Base-by-base conservation (phyloP, 1,139 yeast species). In the Geotrichum australiense region DNA sequence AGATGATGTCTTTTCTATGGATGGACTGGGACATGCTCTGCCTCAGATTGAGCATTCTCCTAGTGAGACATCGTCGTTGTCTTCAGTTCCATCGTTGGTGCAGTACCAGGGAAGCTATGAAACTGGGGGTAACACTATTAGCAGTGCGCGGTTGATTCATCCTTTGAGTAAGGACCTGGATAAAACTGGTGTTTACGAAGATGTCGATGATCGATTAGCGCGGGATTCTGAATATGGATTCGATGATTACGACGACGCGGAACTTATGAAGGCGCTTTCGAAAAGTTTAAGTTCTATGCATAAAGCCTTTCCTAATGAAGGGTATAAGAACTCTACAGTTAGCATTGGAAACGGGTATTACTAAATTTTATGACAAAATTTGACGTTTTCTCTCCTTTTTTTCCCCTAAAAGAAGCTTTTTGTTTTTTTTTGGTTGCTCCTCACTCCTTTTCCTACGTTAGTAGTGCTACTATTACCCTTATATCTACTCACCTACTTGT, bases 31-130 rank as follows among this genome's bases (percentile, higher is more conserved):
- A 37, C 21, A 43, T 38, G 40, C 45, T 21, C 21, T 46, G 34
- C 22, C 27, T 23, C 37, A 35, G 16, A 39, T 37, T 35, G 45
- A 39, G 20, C 47, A 50, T 18, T 43, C 47, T 11, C 47, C 54
- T 6, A 28, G 36, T 30, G 39, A 36, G 28, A 22, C 40, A n/a
- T 39, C 39, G 10, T 28, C 32, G 19, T 42, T 57, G 33, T 50
- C 50, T 35, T 49, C 54, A 5, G 55, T 55, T 25, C 61, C 61
- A 2, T 56, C 61, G n/a, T 43, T 56, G 37, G 52, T 54, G 8
- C 56, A 50, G 35, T 53, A 46, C 11, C 39, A 30, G 19, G 8
- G 12, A 16, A 10, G 25, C 14, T 20, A 19, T 31, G 35, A 31
- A 8, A 18, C 21, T 19, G 35, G 19, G 5, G 35, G 35, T n/a